Percentiles rank a stretch among this genome's conserved stretches.
Evolutionary conservation across 148 eudicot genomes (phyloP).

Genomic region (Linanthus parryae): DNA sequence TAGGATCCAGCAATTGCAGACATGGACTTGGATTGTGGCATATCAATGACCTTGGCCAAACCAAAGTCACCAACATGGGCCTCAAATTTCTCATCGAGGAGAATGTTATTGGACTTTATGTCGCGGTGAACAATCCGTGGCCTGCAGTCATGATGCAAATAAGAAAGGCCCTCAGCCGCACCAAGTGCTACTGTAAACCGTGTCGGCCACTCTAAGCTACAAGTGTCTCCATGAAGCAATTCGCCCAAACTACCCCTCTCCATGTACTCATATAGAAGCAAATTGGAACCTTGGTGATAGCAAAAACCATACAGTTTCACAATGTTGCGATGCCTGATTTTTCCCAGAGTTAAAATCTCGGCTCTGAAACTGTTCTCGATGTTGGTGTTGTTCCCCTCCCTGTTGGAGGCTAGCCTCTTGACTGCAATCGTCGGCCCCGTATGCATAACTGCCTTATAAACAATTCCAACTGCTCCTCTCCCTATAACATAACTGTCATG

Average conservation of each 20-base stretch:
- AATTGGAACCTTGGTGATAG: slow-evolving; percentile 79
- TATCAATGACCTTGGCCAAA: slow-evolving; percentile 92
- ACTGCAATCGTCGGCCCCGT: slow-evolving; percentile 71
- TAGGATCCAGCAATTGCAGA: slow-evolving; percentile 99
- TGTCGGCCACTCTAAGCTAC: slow-evolving; percentile 69
- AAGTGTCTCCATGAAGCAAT: slow-evolving; percentile 59
- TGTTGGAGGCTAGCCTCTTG: slow-evolving; percentile 76
- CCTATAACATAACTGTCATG: slow-evolving; percentile 67
- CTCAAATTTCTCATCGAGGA: slow-evolving; percentile 85
- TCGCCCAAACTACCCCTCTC: slow-evolving; percentile 94
- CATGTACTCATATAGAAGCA: slow-evolving; percentile 91
- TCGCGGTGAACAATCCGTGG: slow-evolving; percentile 96
- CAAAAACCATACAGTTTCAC: slow-evolving; percentile 94
- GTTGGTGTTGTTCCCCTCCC: slow-evolving; percentile 83
- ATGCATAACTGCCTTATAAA: slow-evolving; percentile 80
- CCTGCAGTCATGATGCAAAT: slow-evolving; percentile 93
- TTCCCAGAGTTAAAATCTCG: slow-evolving; percentile 86
- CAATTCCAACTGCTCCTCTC: slow-evolving; percentile 86
- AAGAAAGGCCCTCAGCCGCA: slow-evolving; percentile 90
- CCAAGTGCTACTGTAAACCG: slow-evolving; percentile 84
- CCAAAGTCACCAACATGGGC: slow-evolving; percentile 99
- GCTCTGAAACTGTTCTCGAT: slow-evolving; percentile 84
- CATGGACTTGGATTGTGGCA: slow-evolving; percentile 92
- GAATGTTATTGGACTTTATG: slow-evolving; percentile 86
- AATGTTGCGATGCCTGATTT: slow-evolving; percentile 91